Percentiles rank a stretch among this genome's conserved stretches.
Evolutionary conservation across 1,284 basidiomycete genomes (phyloP).

Genomic region (Meripilus lineatus): DNA sequence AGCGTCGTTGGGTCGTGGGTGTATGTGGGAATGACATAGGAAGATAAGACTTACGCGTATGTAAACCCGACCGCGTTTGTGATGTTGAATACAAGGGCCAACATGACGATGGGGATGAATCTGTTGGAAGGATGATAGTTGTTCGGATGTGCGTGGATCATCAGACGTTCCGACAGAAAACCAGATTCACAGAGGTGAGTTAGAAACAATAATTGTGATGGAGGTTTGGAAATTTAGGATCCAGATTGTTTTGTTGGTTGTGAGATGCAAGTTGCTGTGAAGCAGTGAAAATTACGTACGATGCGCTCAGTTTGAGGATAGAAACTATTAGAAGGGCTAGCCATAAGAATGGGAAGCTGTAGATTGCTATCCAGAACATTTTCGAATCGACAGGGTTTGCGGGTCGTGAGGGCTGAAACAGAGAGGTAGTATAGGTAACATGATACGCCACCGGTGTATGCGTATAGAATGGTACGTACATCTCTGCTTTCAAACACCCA

Average conservation of each 20-base stretch:
- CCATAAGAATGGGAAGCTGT: constrained; percentile 89
- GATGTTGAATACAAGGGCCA: constrained; percentile 88
- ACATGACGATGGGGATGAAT: constrained; percentile 82
- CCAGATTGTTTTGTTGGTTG: neutral
- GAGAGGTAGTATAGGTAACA: too few species aligned
- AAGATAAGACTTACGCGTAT: constrained; percentile 60
- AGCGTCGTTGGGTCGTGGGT: too few species aligned
- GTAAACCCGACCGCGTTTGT: constrained; percentile 93
- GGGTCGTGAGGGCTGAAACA: constrained; percentile 75
- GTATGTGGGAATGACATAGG: neutral
- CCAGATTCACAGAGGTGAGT: too few species aligned
- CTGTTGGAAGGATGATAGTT: constrained; percentile 31
- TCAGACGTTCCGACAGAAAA: too few species aligned
- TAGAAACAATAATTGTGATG: too few species aligned
- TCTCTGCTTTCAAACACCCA: constrained; percentile 96
- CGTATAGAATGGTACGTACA: constrained; percentile 44
- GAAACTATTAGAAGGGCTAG: constrained; percentile 81
- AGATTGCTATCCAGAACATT: constrained; percentile 93
- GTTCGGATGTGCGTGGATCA: too few species aligned
- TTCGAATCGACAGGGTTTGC: constrained; percentile 90
- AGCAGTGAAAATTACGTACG: constrained; percentile 43
- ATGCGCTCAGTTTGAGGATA: constrained; percentile 80
- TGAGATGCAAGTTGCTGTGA: neutral
- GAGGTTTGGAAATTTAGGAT: too few species aligned
- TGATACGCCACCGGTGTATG: constrained; percentile 3